phyloP scores from a whole-genome alignment of 208 protist species.

The Wallacemonas rigidus region DNA sequence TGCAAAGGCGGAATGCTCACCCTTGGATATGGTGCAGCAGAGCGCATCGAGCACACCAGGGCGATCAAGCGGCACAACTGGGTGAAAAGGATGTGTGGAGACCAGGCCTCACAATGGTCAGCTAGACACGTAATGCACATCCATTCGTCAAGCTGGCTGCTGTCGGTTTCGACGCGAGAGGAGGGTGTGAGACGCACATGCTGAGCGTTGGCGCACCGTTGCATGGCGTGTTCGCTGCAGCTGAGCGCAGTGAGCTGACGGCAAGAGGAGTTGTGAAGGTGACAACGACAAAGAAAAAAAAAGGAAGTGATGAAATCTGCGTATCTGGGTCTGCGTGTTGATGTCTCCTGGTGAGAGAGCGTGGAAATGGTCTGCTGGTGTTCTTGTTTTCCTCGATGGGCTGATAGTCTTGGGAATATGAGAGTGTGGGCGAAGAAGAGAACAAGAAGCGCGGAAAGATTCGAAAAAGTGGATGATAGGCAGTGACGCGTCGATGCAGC shows the following conservation, averaged over 20 bases:
- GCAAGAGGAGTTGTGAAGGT: neutral
- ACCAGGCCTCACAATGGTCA: neutral
- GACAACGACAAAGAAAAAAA: neutral
- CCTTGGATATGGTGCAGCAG: neutral
- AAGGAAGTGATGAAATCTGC: neutral
- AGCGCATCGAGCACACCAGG: neutral
- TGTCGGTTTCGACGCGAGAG: neutral
- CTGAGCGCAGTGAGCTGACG: too few species aligned
- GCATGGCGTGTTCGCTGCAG: neutral
- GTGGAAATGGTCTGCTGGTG: neutral
- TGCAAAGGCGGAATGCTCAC: neutral
- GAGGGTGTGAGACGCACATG: slow-evolving; percentile 5
- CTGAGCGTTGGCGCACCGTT: neutral
- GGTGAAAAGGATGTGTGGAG: neutral
- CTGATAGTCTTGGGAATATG: too few species aligned
- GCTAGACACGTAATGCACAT: slow-evolving; percentile 19
- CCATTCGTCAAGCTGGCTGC: neutral
- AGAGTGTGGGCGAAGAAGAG: too few species aligned
- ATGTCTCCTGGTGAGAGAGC: neutral
- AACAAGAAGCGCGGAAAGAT: too few species aligned
- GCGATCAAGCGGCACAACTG: neutral
- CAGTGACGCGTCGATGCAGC: too few species aligned
- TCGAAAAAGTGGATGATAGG: too few species aligned
- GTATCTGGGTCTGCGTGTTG: neutral
- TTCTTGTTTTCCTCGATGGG: neutral